Percentiles rank a stretch among this genome's conserved stretches.
phyloP scores from a whole-genome alignment of 2,329 filamentous ascomycete species.

The Trichoderma sp. region DNA sequence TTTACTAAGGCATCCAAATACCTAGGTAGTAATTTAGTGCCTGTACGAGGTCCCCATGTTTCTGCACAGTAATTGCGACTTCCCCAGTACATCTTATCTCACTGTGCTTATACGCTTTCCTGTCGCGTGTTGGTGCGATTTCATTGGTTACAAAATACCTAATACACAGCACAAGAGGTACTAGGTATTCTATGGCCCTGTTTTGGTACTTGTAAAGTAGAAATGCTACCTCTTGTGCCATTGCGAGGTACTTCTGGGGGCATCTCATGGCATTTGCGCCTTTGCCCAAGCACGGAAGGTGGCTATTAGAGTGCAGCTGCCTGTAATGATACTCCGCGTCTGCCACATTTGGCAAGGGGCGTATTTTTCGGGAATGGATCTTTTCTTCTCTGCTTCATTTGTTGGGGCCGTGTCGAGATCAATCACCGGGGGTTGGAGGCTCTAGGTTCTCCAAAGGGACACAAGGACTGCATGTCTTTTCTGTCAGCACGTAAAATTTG shows the following conservation, averaged over 20 bases:
- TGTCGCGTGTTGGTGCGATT: neutral
- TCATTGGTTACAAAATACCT: neutral
- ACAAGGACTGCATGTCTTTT: neutral
- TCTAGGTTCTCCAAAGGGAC: neutral
- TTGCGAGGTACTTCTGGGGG: neutral
- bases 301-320: slow-evolving; percentile 2
- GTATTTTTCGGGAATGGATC: neutral
- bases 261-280: neutral
- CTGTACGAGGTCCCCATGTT: too few relatives aligned
- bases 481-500: neutral
- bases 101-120: neutral
- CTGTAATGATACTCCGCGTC: neutral
- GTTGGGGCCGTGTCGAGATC: neutral
- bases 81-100: neutral
- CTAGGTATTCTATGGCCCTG: neutral
- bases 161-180: neutral
- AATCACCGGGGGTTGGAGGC: neutral
- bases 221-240: neutral
- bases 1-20: neutral
- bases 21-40: too few relatives aligned
- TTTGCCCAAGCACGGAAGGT: slow-evolving; percentile 13
- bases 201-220: neutral
- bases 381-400: neutral
- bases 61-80: neutral
- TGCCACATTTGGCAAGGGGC: neutral